Base-by-base conservation (phyloP, 108 stramenopile genomes). In the Parmales sp. region DNA sequence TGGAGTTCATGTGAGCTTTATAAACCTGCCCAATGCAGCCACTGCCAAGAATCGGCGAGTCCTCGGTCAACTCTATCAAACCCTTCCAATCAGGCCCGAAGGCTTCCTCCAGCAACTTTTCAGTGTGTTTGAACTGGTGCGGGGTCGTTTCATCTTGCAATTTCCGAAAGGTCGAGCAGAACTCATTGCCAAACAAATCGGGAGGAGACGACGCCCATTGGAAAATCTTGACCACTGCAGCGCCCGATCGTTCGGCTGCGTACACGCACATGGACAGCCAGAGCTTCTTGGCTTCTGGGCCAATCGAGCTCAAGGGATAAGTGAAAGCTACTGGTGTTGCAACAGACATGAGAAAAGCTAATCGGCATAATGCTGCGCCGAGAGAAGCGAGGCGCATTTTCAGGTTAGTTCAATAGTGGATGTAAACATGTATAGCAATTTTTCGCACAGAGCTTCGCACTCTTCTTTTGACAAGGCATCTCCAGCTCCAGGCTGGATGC, bases 11-110 rank as follows among this genome's bases (percentile, higher is more conserved):
- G 8, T 45, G 70, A 51, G 82, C 89, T 46, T 85, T 81, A 73
- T 91, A 91, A 2, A 91, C 88, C 78, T 95, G 93, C 2, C 90
- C 93, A 16, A 95, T 86, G 67, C 90, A 91, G 7, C 93, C 90
- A 26, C 84, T 80, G 26, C 90, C 93, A 69, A 94, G 16, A 16
- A 83, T 48, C 28, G 1, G 37, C 23, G 1, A 19, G 7, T 46
- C 44, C 7, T 76, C 37, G 11, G 67, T 71, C 0, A 83, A n/a
- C 7, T 34, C 25, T 43, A 80, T 67, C 6, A 48, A 43, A 1
- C 79, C 73, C 63, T 79, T 28, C 84, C 84, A 88, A 44, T 86
- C 72, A 9, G 73, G 45, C 29, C 88, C 88, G 48, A 78, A 84
- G 2, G 85, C 82, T 38, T 79, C 69, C 65, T 39, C 39, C 71